phyloP scores from a whole-genome alignment of 331 rosid species.

The Quercus lobata region DNA sequence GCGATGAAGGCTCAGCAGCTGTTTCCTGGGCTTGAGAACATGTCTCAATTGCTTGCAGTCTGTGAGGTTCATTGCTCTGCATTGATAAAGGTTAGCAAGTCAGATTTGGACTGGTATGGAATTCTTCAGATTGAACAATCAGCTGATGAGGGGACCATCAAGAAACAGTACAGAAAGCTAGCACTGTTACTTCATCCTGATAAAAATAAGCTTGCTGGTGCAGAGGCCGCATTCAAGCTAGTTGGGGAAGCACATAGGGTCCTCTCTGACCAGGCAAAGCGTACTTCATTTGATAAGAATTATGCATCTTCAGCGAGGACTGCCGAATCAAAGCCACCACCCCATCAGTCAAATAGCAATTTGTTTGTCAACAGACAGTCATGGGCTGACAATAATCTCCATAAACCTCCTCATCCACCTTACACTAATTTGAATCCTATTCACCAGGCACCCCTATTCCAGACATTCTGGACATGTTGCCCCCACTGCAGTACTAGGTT shows the following conservation, averaged over 20 bases:
- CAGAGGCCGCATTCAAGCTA: slow-evolving; percentile 92
- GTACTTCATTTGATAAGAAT: slow-evolving; percentile 42
- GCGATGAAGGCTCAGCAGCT: slow-evolving; percentile 60
- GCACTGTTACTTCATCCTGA: slow-evolving; percentile 92
- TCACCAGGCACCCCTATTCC: slow-evolving; percentile 25
- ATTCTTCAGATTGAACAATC: slow-evolving; percentile 55
- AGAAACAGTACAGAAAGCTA: slow-evolving; percentile 76
- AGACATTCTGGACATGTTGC: slow-evolving; percentile 83
- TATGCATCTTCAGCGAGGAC: slow-evolving; percentile 22
- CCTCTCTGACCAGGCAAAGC: slow-evolving; percentile 55
- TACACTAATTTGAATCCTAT: slow-evolving; percentile 22
- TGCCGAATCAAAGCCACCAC: slow-evolving; percentile 32
- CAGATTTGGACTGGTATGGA: slow-evolving; percentile 81
- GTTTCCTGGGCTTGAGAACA: slow-evolving; percentile 67
- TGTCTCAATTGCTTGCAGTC: slow-evolving; percentile 57
- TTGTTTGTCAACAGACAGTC: slow-evolving; percentile 14
- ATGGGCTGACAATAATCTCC: slow-evolving; percentile 22
- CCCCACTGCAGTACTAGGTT: slow-evolving; percentile 45
- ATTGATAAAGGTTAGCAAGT: slow-evolving; percentile 41
- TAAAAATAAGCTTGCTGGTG: slow-evolving; percentile 82
- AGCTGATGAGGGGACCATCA: slow-evolving; percentile 54
- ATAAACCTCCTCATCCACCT: slow-evolving; percentile 27
- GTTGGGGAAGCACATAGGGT: slow-evolving; percentile 81
- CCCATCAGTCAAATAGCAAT: slow-evolving; percentile 31
- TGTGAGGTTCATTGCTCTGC: slow-evolving; percentile 90